Percentiles rank a stretch among this genome's conserved stretches.
Evolutionary conservation across 2,329 filamentous ascomycete genomes (phyloP).

Genomic region (Diaporthe aspalathi): DNA sequence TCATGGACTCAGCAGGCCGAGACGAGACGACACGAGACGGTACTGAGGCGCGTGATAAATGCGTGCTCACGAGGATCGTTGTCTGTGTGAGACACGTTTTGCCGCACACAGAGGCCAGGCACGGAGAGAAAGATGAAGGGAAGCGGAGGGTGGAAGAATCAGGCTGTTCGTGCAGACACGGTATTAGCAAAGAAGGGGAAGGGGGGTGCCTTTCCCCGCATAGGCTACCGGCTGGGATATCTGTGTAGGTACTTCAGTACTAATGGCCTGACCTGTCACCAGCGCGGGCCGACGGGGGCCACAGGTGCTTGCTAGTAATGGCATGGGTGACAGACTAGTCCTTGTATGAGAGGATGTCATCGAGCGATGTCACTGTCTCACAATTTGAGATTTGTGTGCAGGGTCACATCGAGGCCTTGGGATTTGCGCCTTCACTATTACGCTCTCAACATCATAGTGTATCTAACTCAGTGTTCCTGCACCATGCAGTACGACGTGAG

Average conservation of each 20-base stretch:
- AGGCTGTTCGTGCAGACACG: neutral
- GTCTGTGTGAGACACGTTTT: neutral
- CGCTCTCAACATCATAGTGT: neutral
- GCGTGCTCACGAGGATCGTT: neutral
- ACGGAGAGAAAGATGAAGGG: neutral
- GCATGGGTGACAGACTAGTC: neutral
- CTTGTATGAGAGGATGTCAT: neutral
- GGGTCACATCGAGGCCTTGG: neutral
- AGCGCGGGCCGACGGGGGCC: neutral
- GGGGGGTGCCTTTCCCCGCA: constrained; percentile 10
- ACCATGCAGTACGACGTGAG: neutral
- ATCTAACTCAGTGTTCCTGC: neutral
- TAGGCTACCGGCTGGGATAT: neutral
- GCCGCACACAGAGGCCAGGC: neutral
- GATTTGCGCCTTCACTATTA: no score
- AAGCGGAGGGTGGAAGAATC: neutral
- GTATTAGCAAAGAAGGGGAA: neutral
- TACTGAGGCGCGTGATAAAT: neutral
- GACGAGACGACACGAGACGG: constrained; percentile 1
- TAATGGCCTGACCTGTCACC: constrained; percentile 13
- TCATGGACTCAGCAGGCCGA: no score
- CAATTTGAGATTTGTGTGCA: neutral
- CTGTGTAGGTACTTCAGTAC: no score
- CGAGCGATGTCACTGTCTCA: constrained; percentile 26
- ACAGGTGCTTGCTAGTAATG: neutral